Base-by-base conservation (phyloP, 495 filamentous ascomycete genomes). In the Penicillium silybi region DNA sequence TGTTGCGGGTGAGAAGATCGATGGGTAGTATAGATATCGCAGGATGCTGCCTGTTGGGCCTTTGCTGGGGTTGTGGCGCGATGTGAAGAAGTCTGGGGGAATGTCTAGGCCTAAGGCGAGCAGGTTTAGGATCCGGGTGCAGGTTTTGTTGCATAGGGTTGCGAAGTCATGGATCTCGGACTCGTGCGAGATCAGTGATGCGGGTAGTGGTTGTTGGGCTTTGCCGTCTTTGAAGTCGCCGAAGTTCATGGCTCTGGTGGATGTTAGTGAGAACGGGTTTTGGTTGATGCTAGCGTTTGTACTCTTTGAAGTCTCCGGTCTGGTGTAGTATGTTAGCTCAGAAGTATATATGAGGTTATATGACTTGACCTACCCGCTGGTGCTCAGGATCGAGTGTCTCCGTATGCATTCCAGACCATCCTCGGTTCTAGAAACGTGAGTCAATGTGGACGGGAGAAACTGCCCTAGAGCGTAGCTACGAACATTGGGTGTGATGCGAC, bases 241-340 rank as follows among this genome's bases (percentile, higher is more conserved):
- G 44, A 98, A 85, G 71, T 98, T 98, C 77, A 98, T 88, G 40
- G 86, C 89, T 77, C 92, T 95, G 56, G 46, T 51, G n/a, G 19
- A 32, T 44, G 27, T 52, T 35, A 50, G 41, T 46, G 41, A 38
- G 46, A 38, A 34, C 10, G 48, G 16, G 43, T 27, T 47, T 39
- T 34, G 45, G 37, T 43, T 19, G 11, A 42, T 7, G 22, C 2
- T 19, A 10, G 16, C 2, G 39, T 10, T 41, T 19, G 57, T 73
- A 95, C 91, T 96, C 92, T 78, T 97, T 97, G 63, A 91, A 90
- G 59, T 97, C 92, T 15, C 91, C 92, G 17, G 83, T 81, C 88
- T 92, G 59, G 38, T 22, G 1, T 10, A n/a, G 26, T 39, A 39
- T 16, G 37, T 67, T 45, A 66, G 58, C 41, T 39, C 47, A 13